Percentiles rank a stretch among this genome's conserved stretches.
Conservation (phyloP, 2,329 filamentous ascomycete species). For the Aspergillus glaucus region DNA sequence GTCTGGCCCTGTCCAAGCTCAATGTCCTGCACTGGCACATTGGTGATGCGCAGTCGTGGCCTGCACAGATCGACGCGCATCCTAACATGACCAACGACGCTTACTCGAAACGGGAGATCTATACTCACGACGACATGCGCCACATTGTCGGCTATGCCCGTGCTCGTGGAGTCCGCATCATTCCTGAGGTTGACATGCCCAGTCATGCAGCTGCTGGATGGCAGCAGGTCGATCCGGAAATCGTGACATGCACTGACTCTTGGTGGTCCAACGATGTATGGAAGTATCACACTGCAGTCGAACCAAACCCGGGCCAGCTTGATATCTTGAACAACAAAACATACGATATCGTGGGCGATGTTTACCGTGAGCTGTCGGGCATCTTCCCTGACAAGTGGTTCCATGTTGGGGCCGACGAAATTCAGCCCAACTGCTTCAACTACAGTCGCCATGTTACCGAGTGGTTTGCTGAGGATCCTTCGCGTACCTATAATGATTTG, state of each 20-base stretch:
- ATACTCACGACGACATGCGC: slow-evolving; percentile 38
- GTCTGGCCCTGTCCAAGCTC: slow-evolving; percentile 51
- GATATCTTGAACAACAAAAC: slow-evolving; percentile 52
- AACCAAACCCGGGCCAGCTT: slow-evolving; percentile 53
- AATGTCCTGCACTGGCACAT: slow-evolving; percentile 55
- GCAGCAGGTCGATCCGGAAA: slow-evolving; percentile 51
- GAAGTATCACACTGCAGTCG: slow-evolving; percentile 49
- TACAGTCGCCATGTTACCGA: slow-evolving; percentile 45
- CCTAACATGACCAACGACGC: slow-evolving; percentile 51
- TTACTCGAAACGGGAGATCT: slow-evolving; percentile 46
- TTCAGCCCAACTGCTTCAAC: slow-evolving; percentile 53
- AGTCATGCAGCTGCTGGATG: slow-evolving; percentile 52
- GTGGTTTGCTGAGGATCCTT: slow-evolving; percentile 48
- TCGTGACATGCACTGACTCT: slow-evolving; percentile 51
- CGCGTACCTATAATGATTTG: slow-evolving; percentile 47
- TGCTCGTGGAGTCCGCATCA: slow-evolving; percentile 52
- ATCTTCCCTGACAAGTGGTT: slow-evolving; percentile 50
- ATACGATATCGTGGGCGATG: slow-evolving; percentile 48
- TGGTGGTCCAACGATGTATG: slow-evolving; percentile 58
- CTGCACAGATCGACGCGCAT: slow-evolving; percentile 44
- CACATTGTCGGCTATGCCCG: slow-evolving; percentile 46
- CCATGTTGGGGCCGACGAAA: slow-evolving; percentile 52
- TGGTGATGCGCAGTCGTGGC: slow-evolving; percentile 52
- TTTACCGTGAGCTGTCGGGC: slow-evolving; percentile 48
- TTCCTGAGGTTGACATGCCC: slow-evolving; percentile 59